Conservation (phyloP, 2,329 filamentous ascomycete genomes). For the Aplosporella prunicola region DNA sequence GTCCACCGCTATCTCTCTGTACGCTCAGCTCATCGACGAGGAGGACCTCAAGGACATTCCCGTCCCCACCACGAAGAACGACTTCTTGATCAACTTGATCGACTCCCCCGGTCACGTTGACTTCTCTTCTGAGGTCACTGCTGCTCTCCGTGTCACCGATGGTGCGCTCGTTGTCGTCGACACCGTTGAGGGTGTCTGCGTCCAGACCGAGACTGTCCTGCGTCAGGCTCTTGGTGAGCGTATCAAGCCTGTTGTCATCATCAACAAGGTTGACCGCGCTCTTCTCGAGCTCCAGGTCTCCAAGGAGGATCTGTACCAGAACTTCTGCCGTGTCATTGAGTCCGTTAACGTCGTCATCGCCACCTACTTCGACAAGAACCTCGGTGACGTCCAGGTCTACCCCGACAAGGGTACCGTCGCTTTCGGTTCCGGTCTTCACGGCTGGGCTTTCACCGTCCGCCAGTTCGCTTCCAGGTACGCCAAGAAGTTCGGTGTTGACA, state of each 20-base stretch:
- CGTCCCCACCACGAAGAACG: slow-evolving; percentile 64
- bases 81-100: slow-evolving; percentile 99
- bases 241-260: slow-evolving; percentile 98
- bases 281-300: slow-evolving; percentile 96
- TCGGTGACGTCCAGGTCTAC: slow-evolving; percentile 98
- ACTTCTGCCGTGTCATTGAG: slow-evolving; percentile 98
- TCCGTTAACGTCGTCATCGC: slow-evolving; percentile 99
- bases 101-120: slow-evolving; percentile 99
- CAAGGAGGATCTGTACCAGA: slow-evolving; percentile 99
- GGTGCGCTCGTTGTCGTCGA: slow-evolving; percentile 99
- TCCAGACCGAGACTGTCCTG: slow-evolving; percentile 99
- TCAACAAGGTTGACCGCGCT: slow-evolving; percentile 99
- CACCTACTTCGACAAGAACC: slow-evolving; percentile 93
- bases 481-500: slow-evolving; percentile 99
- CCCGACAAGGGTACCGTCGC: slow-evolving; percentile 95
- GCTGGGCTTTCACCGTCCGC: slow-evolving; percentile 98
- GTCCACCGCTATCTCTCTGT: slow-evolving; percentile 98
- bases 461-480: slow-evolving; percentile 94
- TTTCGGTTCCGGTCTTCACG: slow-evolving; percentile 99
- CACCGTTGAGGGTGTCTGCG: slow-evolving; percentile 98
- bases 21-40: slow-evolving; percentile 67
- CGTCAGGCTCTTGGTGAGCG: slow-evolving; percentile 98
- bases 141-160: slow-evolving; percentile 98
- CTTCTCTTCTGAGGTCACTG: slow-evolving; percentile 99
- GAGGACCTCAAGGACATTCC: slow-evolving; percentile 95